Evolutionary conservation across 2,329 filamentous ascomycete genomes (phyloP), one percentile per base, ranked within the genome.

Genomic region (Gremmenia infestans): DNA sequence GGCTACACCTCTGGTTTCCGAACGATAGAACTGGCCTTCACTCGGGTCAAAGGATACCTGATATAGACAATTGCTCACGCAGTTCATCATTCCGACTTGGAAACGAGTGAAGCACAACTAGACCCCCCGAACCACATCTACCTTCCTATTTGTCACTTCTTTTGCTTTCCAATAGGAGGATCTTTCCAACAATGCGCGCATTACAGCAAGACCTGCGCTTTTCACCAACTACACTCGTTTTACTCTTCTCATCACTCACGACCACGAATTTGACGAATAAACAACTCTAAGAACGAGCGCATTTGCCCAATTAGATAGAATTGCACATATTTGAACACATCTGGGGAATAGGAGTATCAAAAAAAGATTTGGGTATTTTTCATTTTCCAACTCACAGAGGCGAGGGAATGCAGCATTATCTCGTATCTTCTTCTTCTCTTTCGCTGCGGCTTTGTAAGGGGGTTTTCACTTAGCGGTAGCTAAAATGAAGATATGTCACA

Each of bases 231-330:
- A 32, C 28, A 32, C 25, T 48, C 47, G 25, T 54, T 58, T 15
- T 17, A 6, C 37, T 40, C 15, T 9, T 40, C 2, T 9, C 28
- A 32, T 19, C 15, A 40, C n/a, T n/a, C n/a, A 40, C 15, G 37
- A 40, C 37, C 37, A 61, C 57, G 60, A 61, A 53, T 23, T 45
- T 61, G 47, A 61, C 55, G 58, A 62, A 48, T 52, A 60, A 57
- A 54, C 39, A 47, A 55, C 46, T 48, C 54, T 48, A 56, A 48
- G 23, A 32, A 47, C 32, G 19, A 28, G 17, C 12, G 12, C 5
- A 23, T 17, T 12, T 22, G 14, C 14, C 45, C 22, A 32, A 15
- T 56, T 62, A 62, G 60, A 62, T 48, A 60, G 58, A 62, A 57
- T 62, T 62, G 53, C 51, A 55, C 43, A 45, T 40, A 54, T 53